Percentiles rank a stretch among this genome's conserved stretches.
These are phyloP conservation scores for Xylaria cubensis DNA, from an alignment of 495 filamentous ascomycete species.

Conservation along the genomic window DNA sequence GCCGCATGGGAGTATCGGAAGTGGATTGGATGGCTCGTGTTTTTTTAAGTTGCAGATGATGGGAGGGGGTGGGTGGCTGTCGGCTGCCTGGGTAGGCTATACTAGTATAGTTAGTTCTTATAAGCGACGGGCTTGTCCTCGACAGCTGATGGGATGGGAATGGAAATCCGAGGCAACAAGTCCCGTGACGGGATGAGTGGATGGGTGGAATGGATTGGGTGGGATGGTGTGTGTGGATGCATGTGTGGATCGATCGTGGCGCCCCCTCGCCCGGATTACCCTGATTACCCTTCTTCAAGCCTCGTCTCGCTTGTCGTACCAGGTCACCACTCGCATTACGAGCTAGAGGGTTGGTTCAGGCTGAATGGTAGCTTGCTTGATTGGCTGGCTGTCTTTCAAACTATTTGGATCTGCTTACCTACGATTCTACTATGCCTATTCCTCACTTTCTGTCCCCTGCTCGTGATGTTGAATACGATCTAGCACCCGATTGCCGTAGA, in stretches of 20 bases:
- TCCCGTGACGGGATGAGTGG: background rate
- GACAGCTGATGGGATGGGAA: background rate
- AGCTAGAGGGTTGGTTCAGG: background rate
- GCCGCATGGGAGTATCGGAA: conserved; percentile 22
- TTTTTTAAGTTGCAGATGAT: background rate
- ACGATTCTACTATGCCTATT: background rate
- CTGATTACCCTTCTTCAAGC: background rate
- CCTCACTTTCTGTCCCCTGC: background rate
- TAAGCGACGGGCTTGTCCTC: background rate
- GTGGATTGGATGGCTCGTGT: conserved; percentile 21
- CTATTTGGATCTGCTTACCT: background rate
- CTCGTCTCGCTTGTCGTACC: background rate
- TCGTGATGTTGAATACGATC: background rate
- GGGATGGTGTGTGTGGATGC: background rate
- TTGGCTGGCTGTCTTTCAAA: background rate
- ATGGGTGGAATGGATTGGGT: background rate
- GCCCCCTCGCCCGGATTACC: conserved; percentile 11
- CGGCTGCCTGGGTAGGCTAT: too few species aligned
- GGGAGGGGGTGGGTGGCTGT: background rate
- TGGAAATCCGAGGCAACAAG: background rate
- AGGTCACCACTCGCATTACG: background rate
- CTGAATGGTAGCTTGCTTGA: background rate
- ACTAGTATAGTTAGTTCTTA: background rate
- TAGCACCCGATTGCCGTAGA: background rate
- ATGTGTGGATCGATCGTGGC: conserved; percentile 25